Percentiles rank a stretch among this genome's conserved stretches.
These are phyloP conservation scores for Trichoderma erinaceum DNA, from an alignment of 495 filamentous ascomycete genomes.

Conservation along the genomic window DNA sequence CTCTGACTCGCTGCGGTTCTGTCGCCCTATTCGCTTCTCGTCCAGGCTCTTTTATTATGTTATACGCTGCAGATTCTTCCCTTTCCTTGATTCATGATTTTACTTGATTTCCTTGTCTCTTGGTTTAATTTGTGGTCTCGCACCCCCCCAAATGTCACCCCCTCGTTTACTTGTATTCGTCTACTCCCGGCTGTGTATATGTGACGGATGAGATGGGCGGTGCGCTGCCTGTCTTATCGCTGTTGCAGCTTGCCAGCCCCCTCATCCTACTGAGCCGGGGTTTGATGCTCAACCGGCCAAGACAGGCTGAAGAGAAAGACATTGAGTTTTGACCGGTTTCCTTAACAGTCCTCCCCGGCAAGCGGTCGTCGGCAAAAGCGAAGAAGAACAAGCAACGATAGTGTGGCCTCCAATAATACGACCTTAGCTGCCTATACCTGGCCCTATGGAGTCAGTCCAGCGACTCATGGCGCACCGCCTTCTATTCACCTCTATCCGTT, in stretches of 20 bases:
- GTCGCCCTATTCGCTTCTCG: background rate
- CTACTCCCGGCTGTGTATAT: background rate
- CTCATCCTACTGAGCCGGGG: background rate
- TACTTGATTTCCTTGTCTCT: background rate
- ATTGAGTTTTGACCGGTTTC: conserved; percentile 4
- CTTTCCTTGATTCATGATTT: no score
- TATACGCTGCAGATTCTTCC: no score
- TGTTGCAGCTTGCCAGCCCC: background rate
- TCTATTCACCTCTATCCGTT: background rate
- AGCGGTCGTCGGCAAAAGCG: background rate
- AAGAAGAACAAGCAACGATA: background rate
- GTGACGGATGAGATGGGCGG: background rate
- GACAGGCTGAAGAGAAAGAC: background rate
- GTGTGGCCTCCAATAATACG: background rate
- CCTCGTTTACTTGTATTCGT: background rate
- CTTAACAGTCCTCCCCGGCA: background rate
- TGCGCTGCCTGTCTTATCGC: background rate
- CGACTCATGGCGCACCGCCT: background rate
- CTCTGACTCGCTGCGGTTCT: background rate
- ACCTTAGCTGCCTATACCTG: background rate
- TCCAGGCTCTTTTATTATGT: background rate
- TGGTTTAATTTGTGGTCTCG: background rate
- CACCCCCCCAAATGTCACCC: background rate
- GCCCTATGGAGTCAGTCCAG: background rate
- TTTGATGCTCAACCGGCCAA: conserved; percentile 3